Percentiles rank a stretch among this genome's conserved stretches.
phyloP scores from a whole-genome alignment of 768 basidiomycete genomes.

The Crucibulum laeve region DNA sequence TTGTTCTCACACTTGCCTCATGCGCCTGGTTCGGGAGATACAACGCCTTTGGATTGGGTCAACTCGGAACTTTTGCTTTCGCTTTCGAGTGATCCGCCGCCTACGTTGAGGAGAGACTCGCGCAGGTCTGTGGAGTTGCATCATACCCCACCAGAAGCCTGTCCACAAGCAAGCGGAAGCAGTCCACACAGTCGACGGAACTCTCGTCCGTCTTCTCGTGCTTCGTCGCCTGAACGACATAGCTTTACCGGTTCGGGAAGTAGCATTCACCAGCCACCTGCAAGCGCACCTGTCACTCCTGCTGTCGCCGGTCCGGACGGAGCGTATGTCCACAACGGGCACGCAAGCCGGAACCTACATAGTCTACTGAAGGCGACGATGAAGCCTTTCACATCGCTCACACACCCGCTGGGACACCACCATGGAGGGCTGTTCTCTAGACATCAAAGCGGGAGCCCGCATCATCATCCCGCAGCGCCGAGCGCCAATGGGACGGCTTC shows the following conservation, averaged over 20 bases:
- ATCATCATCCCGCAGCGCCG: background rate
- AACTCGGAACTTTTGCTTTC: conserved; percentile 76
- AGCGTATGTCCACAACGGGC: conserved; percentile 48
- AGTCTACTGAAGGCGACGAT: conserved; percentile 54
- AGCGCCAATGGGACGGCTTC: background rate
- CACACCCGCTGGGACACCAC: conserved; percentile 2
- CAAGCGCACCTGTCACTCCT: background rate
- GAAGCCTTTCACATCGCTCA: conserved; percentile 55
- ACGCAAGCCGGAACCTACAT: conserved; percentile 48
- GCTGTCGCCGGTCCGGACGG: conserved; percentile 25
- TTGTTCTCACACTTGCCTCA: conserved; percentile 39
- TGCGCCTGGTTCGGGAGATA: conserved; percentile 36
- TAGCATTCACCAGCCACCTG: conserved; percentile 9
- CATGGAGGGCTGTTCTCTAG: conserved; percentile 11
- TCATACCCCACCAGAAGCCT: background rate
- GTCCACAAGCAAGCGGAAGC: too few species aligned
- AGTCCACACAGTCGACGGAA: too few species aligned
- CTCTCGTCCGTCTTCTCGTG: too few species aligned
- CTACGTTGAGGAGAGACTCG: conserved; percentile 1
- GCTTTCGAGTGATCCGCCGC: background rate
- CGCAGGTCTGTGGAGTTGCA: background rate
- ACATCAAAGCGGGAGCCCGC: background rate
- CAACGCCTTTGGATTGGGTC: conserved; percentile 67
- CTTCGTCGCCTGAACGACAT: too few species aligned
- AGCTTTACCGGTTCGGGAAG: conserved; percentile 1